These are phyloP conservation scores for Rhazya stricta DNA, from an alignment of 257 asterid genomes.

Conservation along the genomic window DNA sequence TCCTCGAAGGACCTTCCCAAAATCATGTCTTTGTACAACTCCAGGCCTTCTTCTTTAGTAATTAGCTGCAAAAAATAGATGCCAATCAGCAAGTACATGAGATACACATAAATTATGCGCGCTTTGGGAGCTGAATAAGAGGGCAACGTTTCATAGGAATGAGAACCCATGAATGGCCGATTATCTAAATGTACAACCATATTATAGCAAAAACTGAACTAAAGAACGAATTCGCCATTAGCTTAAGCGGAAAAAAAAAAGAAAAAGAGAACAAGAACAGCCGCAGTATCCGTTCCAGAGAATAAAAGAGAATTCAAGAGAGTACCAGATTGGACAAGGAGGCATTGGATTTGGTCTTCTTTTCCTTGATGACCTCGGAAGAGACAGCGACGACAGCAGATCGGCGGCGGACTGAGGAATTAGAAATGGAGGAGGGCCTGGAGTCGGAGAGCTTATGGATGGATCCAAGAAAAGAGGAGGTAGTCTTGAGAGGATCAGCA, in stretches of 20 bases:
- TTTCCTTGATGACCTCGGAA: constrained; percentile 75
- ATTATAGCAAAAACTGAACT: not conserved
- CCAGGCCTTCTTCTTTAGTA: constrained; percentile 85
- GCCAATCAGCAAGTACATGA: not conserved
- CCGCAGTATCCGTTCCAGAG: not conserved
- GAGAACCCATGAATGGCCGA: not conserved
- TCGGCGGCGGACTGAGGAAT: constrained; percentile 35
- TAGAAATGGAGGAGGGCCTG: constrained; percentile 17
- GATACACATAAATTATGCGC: not conserved
- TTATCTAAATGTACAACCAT: not conserved
- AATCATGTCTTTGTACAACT: constrained; percentile 78
- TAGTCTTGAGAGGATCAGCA: constrained; percentile 22
- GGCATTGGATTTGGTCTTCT: constrained; percentile 49
- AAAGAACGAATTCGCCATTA: not conserved
- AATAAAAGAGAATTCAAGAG: not conserved
- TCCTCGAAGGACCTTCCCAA: constrained; percentile 91
- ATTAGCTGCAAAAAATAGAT: constrained; percentile 48
- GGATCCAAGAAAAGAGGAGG: constrained; percentile 49
- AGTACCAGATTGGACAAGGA: constrained; percentile 50
- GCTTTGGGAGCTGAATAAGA: not conserved
- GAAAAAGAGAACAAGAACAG: not conserved
- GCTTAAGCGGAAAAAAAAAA: not conserved
- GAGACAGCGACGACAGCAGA: constrained; percentile 52
- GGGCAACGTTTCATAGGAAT: not conserved
- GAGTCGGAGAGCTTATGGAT: constrained; percentile 27